Percentiles rank a stretch among this genome's conserved stretches.
Conservation (phyloP, 495 filamentous ascomycete species). For the Echria macrotheca region DNA sequence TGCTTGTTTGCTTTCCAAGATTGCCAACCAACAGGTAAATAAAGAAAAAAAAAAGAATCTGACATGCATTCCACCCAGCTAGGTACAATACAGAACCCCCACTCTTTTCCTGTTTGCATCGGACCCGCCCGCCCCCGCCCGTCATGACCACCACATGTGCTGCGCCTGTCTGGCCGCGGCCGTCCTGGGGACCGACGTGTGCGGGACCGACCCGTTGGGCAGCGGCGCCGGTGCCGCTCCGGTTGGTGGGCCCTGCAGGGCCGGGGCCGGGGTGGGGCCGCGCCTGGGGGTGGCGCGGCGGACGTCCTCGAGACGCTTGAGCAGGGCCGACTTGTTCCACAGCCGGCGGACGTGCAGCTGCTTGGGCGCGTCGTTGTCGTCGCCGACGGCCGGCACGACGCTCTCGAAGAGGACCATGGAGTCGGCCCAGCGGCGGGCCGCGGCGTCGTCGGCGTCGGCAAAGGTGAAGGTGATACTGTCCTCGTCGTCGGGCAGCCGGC, state of each 20-base stretch:
- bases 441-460: constrained; percentile 14
- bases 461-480: constrained; percentile 29
- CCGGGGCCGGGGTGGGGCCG: neutral
- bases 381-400: constrained; percentile 7
- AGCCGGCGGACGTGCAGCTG: constrained; percentile 26
- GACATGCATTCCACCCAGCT: too few relatives aligned
- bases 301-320: constrained; percentile 22
- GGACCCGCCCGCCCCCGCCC: too few relatives aligned
- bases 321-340: constrained; percentile 22
- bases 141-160: neutral
- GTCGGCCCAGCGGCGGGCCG: constrained; percentile 22
- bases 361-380: constrained; percentile 17
- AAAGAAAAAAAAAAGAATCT: too few relatives aligned
- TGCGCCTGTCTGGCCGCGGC: neutral
- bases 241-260: too few relatives aligned
- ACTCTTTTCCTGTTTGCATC: too few relatives aligned
- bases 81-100: too few relatives aligned
- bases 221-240: too few relatives aligned
- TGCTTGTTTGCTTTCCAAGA: too few relatives aligned
- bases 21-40: too few relatives aligned
- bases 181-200: too few relatives aligned
- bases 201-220: too few relatives aligned
- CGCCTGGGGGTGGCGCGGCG: neutral
- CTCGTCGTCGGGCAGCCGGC: constrained; percentile 31
- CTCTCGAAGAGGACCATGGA: constrained; percentile 24